A percentile compares a stretch with the other conserved stretches of the same genome.
These are phyloP conservation scores for Penicillium sp. DNA, from an alignment of 2,329 filamentous ascomycete species.

Conservation along the genomic window DNA sequence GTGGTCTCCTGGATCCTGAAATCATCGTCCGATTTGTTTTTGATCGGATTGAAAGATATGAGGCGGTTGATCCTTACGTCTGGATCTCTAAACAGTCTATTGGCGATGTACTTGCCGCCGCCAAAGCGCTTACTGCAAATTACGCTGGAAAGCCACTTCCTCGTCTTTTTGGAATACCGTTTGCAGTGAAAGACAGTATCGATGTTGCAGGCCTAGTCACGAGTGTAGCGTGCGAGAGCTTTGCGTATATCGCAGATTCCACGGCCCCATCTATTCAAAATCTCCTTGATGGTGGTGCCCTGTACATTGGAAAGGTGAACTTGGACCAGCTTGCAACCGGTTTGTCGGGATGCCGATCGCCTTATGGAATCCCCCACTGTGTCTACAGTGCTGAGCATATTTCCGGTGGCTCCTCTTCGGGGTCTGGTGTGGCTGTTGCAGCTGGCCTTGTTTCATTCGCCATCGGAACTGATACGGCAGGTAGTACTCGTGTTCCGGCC, in stretches of 20 bases:
- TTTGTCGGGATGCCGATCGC: background rate
- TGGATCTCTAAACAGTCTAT: background rate
- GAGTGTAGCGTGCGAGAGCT: constrained; percentile 1
- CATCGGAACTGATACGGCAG: constrained; percentile 47
- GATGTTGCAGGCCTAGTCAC: background rate
- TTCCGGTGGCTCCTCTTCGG: constrained; percentile 59
- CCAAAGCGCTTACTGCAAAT: background rate
- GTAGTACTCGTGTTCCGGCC: constrained; percentile 32
- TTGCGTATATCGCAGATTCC: background rate
- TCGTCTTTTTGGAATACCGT: background rate
- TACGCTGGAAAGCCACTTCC: background rate
- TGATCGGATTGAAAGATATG: background rate
- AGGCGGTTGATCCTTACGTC: background rate
- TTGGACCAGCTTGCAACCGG: constrained; percentile 1
- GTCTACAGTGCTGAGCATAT: background rate
- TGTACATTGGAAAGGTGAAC: constrained; percentile 2
- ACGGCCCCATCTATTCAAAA: background rate
- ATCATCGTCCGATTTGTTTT: background rate
- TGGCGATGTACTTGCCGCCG: background rate
- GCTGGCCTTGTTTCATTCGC: constrained; percentile 59
- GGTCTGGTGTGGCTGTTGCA: constrained; percentile 59
- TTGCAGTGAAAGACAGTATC: constrained; percentile 1
- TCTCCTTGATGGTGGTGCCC: background rate
- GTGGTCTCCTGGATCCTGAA: background rate
- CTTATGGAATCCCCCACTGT: background rate